Conservation (phyloP, 139 green algal genomes). For the Astrephomene gubernaculifera region DNA sequence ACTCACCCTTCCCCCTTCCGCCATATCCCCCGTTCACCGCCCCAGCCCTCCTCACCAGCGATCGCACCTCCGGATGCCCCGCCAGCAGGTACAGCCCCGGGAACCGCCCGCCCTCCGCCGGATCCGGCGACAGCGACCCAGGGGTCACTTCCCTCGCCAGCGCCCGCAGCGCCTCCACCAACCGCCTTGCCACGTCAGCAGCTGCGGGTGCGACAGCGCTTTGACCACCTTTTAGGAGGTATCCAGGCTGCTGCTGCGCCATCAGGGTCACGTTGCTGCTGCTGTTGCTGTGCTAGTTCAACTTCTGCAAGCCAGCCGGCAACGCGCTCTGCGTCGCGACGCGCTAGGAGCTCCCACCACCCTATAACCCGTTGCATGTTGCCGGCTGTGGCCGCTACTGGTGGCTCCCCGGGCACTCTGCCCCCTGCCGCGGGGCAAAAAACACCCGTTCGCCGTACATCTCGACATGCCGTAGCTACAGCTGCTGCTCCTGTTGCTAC, state of each 20-base stretch:
- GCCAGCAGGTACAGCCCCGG: constrained; percentile 32
- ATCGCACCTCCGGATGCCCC: constrained; percentile 16
- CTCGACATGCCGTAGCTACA: too few species aligned
- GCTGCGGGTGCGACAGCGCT: constrained; percentile 6
- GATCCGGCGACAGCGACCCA: neutral
- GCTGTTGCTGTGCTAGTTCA: neutral
- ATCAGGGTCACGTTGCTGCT: too few species aligned
- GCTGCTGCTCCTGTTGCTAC: too few species aligned
- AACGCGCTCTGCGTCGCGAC: constrained; percentile 21
- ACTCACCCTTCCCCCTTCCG: neutral
- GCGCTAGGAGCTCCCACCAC: too few species aligned
- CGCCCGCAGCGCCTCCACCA: neutral
- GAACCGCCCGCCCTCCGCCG: constrained; percentile 10
- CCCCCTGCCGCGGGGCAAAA: too few species aligned
- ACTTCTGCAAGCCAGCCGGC: neutral
- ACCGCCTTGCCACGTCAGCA: neutral
- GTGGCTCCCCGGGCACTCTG: too few species aligned
- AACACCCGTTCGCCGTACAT: too few species aligned
- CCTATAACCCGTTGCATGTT: too few species aligned
- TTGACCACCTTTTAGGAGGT: neutral
- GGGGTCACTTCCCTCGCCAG: neutral
- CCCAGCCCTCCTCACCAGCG: constrained; percentile 9
- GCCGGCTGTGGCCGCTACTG: too few species aligned
- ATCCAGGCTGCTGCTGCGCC: neutral
- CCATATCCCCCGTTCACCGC: neutral